Conservation (phyloP, 2,329 filamentous ascomycete species). For the Thielaviopsis euricoi region DNA sequence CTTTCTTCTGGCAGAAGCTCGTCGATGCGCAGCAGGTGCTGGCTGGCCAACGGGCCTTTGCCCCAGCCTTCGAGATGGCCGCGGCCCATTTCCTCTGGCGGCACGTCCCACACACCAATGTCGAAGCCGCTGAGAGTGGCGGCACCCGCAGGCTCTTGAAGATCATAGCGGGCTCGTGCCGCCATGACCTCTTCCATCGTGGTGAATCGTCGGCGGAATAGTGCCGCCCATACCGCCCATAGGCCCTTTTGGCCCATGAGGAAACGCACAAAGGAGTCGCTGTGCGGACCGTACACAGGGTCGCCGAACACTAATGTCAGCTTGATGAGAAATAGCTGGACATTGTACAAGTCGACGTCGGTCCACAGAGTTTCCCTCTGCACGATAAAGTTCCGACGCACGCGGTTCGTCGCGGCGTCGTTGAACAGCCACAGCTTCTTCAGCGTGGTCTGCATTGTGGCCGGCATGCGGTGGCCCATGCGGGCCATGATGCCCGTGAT, state of each 20-base stretch:
- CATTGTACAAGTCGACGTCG: constrained; percentile 41
- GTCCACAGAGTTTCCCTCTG: constrained; percentile 38
- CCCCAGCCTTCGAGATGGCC: constrained; percentile 42
- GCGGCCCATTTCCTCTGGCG: constrained; percentile 32
- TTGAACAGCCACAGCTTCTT: constrained; percentile 60
- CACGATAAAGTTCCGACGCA: constrained; percentile 37
- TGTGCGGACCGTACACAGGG: constrained; percentile 37
- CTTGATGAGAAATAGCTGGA: constrained; percentile 53
- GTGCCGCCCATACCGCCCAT: constrained; percentile 38
- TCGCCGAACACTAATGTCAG: constrained; percentile 53
- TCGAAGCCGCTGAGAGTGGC: constrained; percentile 14
- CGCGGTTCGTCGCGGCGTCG: constrained; percentile 41
- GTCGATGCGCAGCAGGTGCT: constrained; percentile 37
- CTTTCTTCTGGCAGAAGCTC: constrained; percentile 42
- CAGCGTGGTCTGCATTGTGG: constrained; percentile 28
- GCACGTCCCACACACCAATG: constrained; percentile 32
- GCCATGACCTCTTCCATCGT: constrained; percentile 34
- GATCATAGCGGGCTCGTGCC: constrained; percentile 41
- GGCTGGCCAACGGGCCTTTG: constrained; percentile 16
- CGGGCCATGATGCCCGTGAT: constrained; percentile 46
- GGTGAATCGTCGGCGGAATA: constrained; percentile 39
- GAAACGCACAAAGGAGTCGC: constrained; percentile 34
- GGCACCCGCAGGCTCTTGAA: constrained; percentile 22
- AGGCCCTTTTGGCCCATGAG: constrained; percentile 43
- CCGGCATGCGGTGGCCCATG: constrained; percentile 39